Evolutionary conservation across 495 filamentous ascomycete genomes (phyloP), one percentile per base, ranked within the genome.

Genomic region (Evernia prunastri): DNA sequence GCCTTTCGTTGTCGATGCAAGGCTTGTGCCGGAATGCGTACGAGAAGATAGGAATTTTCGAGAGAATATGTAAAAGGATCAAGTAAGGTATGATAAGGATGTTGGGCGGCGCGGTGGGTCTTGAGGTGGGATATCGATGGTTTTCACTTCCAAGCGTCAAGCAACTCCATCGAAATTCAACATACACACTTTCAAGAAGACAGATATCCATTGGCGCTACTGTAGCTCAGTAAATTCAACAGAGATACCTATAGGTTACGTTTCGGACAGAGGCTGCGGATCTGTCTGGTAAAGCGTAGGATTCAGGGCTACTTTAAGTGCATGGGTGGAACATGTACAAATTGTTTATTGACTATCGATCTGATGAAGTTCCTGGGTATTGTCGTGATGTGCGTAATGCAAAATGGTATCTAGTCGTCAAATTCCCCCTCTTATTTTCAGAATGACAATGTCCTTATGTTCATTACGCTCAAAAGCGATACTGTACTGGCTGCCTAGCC

Each of bases 401-500:
- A 54, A 33, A 35, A 54, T 54, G 51, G 27, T 54, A 54, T 54
- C 51, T 54, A 33, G 27, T 33, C 51, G 29, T 33, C 17, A 54
- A 31, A 54, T 18, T 33, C 51, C 15, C 51, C 23, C 15, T 29
- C 29, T 6, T 9, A 6, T 20, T 33, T 54, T 29, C 11, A 54
- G 49, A 53, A 5, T 31, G 27, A 18, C 49, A 53, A 29, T 31
- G 23, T 15, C 11, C n/a, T 13, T 25, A 0, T 27, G 3, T 31
- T 20, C 17, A 18, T 54, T 20, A 33, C 27, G 7, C 10, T 58
- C 36, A 66, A 37, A 66, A 66, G 58, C 61, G 66, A 60, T 67
- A 67, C 37, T 59, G 65, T 43, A 58, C 66, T 23, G 45, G 27
- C 58, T 60, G 47, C 63, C 45, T 59, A 40, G 49, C 23, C 10